Conservation (phyloP, 2,329 filamentous ascomycete species). For the Ceratocystis destructans region DNA sequence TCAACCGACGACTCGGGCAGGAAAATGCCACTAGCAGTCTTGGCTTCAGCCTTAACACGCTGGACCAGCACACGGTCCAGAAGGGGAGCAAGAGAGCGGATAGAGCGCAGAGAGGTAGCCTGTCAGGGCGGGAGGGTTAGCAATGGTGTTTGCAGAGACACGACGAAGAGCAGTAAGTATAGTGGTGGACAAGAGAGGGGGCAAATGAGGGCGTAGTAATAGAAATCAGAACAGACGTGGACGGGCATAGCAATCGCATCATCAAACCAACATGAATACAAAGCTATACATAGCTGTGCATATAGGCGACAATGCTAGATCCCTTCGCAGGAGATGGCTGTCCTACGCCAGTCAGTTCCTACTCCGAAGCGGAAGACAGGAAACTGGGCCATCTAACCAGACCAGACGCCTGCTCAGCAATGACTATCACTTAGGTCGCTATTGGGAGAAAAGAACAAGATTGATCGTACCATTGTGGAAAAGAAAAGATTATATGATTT, state of each 20-base stretch:
- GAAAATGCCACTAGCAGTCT: conserved; percentile 95
- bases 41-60: conserved; percentile 91
- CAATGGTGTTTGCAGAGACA: background rate
- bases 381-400: too few relatives aligned
- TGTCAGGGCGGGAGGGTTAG: conserved; percentile 23
- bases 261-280: too few relatives aligned
- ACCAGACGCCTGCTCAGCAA: too few relatives aligned
- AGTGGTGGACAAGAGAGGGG: background rate
- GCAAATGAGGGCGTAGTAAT: too few relatives aligned
- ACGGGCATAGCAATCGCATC: too few relatives aligned
- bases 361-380: too few relatives aligned
- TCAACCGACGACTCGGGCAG: conserved; percentile 93
- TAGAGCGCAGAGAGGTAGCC: conserved; percentile 73
- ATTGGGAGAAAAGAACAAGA: background rate
- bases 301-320: too few relatives aligned
- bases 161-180: background rate
- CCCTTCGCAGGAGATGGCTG: too few relatives aligned
- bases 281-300: too few relatives aligned
- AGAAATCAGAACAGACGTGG: too few relatives aligned
- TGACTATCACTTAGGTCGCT: too few relatives aligned
- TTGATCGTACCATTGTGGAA: conserved; percentile 17
- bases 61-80: conserved; percentile 97
- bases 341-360: too few relatives aligned
- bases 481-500: background rate
- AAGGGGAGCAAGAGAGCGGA: conserved; percentile 88